Percentiles rank a stretch among this genome's conserved stretches.
Evolutionary conservation across 805 yeast genomes (phyloP).

Genomic region (Monosporozyma solicola): DNA sequence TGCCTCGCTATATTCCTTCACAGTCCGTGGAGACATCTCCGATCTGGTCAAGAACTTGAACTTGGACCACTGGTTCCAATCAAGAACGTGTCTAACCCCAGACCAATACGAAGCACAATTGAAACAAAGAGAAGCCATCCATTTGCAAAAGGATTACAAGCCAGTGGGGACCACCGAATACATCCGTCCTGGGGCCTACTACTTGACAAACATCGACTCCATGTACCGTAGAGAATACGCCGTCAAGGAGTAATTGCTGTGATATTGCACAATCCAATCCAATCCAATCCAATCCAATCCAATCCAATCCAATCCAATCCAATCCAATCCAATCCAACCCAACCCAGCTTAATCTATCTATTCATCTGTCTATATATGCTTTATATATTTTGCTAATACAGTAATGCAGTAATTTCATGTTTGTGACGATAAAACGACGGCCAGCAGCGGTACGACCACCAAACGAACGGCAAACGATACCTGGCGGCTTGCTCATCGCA

Average conservation of each 20-base stretch:
- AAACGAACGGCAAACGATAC: background rate
- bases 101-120: constrained; percentile 74
- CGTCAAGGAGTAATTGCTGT: constrained; percentile 43
- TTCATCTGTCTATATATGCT: background rate
- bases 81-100: constrained; percentile 62
- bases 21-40: constrained; percentile 72
- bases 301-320: too few species aligned
- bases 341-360: too few species aligned
- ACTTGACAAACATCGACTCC: constrained; percentile 76
- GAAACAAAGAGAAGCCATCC: constrained; percentile 80
- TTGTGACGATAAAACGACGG: too few species aligned
- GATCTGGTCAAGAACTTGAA: constrained; percentile 55
- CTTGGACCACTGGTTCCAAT: constrained; percentile 27
- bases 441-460: background rate
- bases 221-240: constrained; percentile 78
- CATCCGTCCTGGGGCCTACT: constrained; percentile 69
- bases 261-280: too few species aligned
- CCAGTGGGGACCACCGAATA: constrained; percentile 75
- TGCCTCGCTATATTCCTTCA: constrained; percentile 72
- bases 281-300: too few species aligned
- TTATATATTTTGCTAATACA: background rate
- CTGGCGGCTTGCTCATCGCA: background rate
- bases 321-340: too few species aligned
- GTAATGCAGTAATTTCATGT: too few species aligned
- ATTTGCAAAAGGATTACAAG: constrained; percentile 65